phyloP scores from a whole-genome alignment of 2,329 filamentous ascomycete genomes.

The Cyanodermella asteris region DNA sequence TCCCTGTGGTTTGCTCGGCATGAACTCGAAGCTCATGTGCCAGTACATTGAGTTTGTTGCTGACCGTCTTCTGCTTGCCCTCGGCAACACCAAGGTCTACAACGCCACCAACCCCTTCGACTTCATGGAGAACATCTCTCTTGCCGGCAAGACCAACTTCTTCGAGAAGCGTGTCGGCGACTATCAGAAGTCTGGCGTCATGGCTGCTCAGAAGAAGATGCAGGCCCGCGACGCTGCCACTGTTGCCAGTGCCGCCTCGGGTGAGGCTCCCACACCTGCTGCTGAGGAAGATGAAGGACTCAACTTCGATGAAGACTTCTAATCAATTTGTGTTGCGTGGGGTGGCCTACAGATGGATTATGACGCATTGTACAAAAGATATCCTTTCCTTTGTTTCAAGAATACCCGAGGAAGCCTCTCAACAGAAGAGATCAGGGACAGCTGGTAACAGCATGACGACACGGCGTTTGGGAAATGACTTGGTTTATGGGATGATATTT shows the following conservation, averaged over 20 bases:
- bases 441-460: too few species aligned
- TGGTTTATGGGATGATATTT: too few species aligned
- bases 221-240: constrained; percentile 23
- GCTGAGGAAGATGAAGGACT: constrained; percentile 30
- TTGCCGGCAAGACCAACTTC: constrained; percentile 99
- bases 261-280: too few species aligned
- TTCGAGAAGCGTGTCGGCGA: constrained; percentile 99
- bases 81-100: constrained; percentile 90
- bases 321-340: constrained; percentile 2
- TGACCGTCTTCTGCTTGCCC: constrained; percentile 75
- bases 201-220: constrained; percentile 74
- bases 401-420: too few species aligned
- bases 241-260: too few species aligned
- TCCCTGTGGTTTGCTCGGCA: constrained; percentile 78
- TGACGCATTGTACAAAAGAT: too few species aligned
- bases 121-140: constrained; percentile 99
- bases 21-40: constrained; percentile 96
- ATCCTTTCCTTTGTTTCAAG: too few species aligned
- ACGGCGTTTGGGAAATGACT: too few species aligned
- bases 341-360: too few species aligned
- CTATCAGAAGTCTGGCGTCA: constrained; percentile 98
- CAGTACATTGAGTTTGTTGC: constrained; percentile 99
- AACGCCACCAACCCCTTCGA: constrained; percentile 90
- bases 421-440: too few species aligned
- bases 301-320: constrained; percentile 13